Evolutionary conservation across 2,329 filamentous ascomycete genomes (phyloP).

Genomic region (Tolypocladium endophyticum): DNA sequence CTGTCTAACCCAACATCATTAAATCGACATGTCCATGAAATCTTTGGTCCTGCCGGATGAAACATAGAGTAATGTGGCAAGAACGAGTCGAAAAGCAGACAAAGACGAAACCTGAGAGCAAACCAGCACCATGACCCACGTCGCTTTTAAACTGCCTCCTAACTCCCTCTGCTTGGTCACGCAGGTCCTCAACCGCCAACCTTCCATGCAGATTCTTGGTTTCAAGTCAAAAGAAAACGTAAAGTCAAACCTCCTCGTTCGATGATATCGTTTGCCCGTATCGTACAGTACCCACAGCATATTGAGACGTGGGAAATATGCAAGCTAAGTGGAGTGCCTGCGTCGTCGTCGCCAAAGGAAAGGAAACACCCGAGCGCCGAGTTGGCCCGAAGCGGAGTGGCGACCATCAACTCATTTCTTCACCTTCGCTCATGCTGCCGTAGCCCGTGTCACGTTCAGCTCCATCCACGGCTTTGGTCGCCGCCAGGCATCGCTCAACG

Average conservation of each 20-base stretch:
- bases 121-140: neutral
- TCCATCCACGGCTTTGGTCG: slow-evolving; percentile 46
- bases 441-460: slow-evolving; percentile 53
- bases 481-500: slow-evolving; percentile 42
- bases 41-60: neutral
- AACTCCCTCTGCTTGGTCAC: neutral
- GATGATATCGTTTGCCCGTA: neutral
- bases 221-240: neutral
- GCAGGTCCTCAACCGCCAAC: neutral
- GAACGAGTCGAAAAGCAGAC: neutral
- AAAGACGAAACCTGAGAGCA: neutral
- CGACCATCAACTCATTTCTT: slow-evolving; percentile 15
- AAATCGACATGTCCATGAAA: neutral
- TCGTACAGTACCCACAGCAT: neutral
- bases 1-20: neutral
- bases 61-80: neutral
- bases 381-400: neutral
- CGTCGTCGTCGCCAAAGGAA: neutral
- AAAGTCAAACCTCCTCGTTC: neutral
- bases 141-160: neutral
- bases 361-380: neutral
- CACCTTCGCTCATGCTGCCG: slow-evolving; percentile 43
- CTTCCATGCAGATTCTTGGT: neutral
- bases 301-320: neutral
- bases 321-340: neutral